These are phyloP conservation scores for Eutypa lata DNA, from an alignment of 2,329 filamentous ascomycete species.

Conservation along the genomic window DNA sequence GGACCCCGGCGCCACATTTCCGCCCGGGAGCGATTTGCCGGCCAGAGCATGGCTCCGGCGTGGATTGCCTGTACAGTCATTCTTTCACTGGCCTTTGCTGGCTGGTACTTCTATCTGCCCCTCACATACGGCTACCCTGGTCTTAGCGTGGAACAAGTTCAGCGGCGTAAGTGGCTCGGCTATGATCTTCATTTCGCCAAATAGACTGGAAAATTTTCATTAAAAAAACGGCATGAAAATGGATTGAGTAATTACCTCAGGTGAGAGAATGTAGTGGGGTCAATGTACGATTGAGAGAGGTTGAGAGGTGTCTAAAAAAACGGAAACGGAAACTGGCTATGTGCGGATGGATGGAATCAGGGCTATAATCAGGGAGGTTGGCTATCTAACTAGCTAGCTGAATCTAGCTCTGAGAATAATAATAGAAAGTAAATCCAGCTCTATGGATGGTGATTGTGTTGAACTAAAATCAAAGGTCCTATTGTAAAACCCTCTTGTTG, in stretches of 20 bases:
- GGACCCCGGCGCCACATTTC: slow-evolving; percentile 60
- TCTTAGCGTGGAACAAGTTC: slow-evolving; percentile 72
- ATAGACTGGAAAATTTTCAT: slow-evolving; percentile 44
- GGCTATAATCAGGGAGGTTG: slow-evolving; percentile 2
- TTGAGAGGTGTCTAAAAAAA: slow-evolving; percentile 16
- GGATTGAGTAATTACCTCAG: slow-evolving; percentile 7
- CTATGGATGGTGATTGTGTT: too few relatives aligned
- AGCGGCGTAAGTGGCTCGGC: slow-evolving; percentile 88
- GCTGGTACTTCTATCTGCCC: slow-evolving; percentile 92
- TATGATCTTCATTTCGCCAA: slow-evolving; percentile 99
- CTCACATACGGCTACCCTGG: slow-evolving; percentile 94
- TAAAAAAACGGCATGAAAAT: neutral
- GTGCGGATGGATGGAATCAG: slow-evolving; percentile 6
- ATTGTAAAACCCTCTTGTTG: too few relatives aligned
- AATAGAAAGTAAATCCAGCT: too few relatives aligned
- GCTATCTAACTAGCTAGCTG: too few relatives aligned
- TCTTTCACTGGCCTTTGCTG: slow-evolving; percentile 63
- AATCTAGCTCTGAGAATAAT: too few relatives aligned
- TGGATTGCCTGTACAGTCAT: slow-evolving; percentile 79
- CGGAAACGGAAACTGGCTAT: slow-evolving; percentile 6
- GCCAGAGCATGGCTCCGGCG: slow-evolving; percentile 70
- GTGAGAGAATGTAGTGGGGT: slow-evolving; percentile 5
- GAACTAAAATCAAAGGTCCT: too few relatives aligned
- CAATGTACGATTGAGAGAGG: slow-evolving; percentile 23
- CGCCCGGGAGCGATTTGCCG: slow-evolving; percentile 77